Evolutionary conservation across 148 eudicot species (phyloP).

Genomic region (Euryodendron excelsum): DNA sequence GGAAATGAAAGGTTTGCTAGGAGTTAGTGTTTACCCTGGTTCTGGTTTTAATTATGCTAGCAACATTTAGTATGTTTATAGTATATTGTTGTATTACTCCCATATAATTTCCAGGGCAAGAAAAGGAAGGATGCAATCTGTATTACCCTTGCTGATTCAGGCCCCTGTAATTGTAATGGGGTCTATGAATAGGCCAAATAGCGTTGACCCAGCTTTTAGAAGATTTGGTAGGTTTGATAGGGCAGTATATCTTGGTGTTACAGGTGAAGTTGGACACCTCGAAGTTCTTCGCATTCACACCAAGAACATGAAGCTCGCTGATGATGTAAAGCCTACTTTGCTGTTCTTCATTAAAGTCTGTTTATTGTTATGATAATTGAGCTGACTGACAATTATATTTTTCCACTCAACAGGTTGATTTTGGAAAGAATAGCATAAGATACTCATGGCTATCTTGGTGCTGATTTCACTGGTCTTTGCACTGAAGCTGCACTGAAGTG

Average conservation of each 20-base stretch:
- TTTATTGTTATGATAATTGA: not conserved
- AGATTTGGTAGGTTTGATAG: constrained; percentile 41
- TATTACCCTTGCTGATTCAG: no score
- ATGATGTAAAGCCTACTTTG: constrained; percentile 15
- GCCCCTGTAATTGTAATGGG: constrained; percentile 40
- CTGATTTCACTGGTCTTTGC: constrained; percentile 45
- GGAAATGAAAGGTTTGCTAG: no score
- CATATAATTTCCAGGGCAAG: no score
- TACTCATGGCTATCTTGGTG: constrained; percentile 49
- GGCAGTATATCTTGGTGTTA: constrained; percentile 39
- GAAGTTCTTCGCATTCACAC: constrained; percentile 50
- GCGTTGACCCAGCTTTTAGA: constrained; percentile 37
- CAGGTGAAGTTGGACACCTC: constrained; percentile 43
- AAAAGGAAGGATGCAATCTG: no score
- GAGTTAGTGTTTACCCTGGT: no score
- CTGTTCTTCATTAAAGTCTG: not conserved
- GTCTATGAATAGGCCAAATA: constrained; percentile 35
- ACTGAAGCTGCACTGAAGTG: constrained; percentile 52
- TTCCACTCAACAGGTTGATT: constrained; percentile 29
- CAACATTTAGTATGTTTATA: no score
- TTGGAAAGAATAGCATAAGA: constrained; percentile 40
- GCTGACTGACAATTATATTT: not conserved
- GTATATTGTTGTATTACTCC: no score
- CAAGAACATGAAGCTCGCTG: constrained; percentile 49
- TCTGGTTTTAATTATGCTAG: no score